Conservation (phyloP, 129 eudicot species). For the Arctium lappa region DNA sequence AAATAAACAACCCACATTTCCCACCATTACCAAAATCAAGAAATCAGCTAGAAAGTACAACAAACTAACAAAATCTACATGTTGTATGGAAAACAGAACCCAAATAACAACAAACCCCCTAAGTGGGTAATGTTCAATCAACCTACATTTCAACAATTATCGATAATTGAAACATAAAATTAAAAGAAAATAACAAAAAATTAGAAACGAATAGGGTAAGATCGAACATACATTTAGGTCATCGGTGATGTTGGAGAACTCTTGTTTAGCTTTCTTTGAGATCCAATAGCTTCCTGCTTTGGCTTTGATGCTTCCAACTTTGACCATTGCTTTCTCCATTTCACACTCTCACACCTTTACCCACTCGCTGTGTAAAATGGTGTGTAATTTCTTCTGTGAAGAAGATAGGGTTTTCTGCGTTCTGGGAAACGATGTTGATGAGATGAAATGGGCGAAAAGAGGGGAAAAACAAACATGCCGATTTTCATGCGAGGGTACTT, state of each 20-base stretch:
- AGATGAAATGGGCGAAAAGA: background rate
- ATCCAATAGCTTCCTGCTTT: constrained; percentile 59
- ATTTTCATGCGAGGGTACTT: constrained; percentile 10
- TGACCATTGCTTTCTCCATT: constrained; percentile 65
- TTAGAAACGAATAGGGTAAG: background rate
- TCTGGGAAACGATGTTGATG: background rate
- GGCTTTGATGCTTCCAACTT: constrained; percentile 57
- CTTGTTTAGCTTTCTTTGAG: constrained; percentile 64
- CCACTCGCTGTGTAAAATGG: background rate
- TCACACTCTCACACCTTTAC: background rate
- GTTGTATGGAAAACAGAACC: background rate
- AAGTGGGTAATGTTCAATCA: background rate
- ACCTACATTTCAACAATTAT: constrained; percentile 13
- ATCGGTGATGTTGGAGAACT: constrained; percentile 49
- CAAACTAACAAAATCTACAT: background rate
- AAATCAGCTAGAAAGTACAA: background rate
- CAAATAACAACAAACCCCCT: background rate
- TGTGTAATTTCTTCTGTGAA: background rate
- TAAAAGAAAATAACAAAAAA: background rate
- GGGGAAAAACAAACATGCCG: background rate
- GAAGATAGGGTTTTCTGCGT: constrained; percentile 13
- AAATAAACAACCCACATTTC: background rate
- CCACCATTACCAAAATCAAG: background rate
- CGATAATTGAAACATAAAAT: background rate
- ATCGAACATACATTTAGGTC: constrained; percentile 44